phyloP scores from a whole-genome alignment of 495 filamentous ascomycete species.

The Hyphodiscus hymeniophilus region DNA sequence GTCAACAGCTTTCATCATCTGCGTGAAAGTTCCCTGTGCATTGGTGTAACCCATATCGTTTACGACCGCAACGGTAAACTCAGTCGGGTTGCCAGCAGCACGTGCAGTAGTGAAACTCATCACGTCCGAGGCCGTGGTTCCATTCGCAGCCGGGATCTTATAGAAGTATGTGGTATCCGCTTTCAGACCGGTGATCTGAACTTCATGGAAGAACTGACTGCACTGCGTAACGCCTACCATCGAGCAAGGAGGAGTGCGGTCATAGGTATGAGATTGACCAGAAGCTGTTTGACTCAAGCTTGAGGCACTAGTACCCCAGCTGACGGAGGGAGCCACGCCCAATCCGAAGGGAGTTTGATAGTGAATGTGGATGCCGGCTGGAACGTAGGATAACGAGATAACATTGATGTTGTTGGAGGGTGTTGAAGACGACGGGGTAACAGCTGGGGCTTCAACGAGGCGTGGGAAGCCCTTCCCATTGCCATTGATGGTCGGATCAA shows the following conservation, averaged over 20 bases:
- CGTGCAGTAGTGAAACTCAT: constrained; percentile 26
- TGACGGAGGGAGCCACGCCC: constrained; percentile 30
- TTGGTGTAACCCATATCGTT: constrained; percentile 42
- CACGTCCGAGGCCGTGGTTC: constrained; percentile 31
- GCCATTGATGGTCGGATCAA: constrained; percentile 40
- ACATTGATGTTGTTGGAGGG: constrained; percentile 48
- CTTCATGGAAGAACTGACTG: constrained; percentile 39
- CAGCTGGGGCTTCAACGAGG: constrained; percentile 46
- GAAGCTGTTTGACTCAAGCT: constrained; percentile 25
- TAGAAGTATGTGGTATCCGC: constrained; percentile 40
- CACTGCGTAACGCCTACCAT: constrained; percentile 38
- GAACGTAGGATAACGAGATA: constrained; percentile 40
- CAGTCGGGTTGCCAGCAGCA: constrained; percentile 31
- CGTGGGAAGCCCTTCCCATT: constrained; percentile 45
- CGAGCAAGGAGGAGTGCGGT: constrained; percentile 44
- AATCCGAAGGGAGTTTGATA: constrained; percentile 48
- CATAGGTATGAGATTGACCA: constrained; percentile 37
- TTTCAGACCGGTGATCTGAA: constrained; percentile 30
- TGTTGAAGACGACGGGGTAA: constrained; percentile 31
- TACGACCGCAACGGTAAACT: constrained; percentile 37
- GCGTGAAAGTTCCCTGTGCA: constrained; percentile 35
- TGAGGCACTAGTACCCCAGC: constrained; percentile 30
- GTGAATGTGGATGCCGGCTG: constrained; percentile 42
- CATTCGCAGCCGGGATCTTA: constrained; percentile 34
- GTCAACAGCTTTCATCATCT: constrained; percentile 30